phyloP scores from a whole-genome alignment of 352 stramenopile species.

The Phytophthora tubulina region DNA sequence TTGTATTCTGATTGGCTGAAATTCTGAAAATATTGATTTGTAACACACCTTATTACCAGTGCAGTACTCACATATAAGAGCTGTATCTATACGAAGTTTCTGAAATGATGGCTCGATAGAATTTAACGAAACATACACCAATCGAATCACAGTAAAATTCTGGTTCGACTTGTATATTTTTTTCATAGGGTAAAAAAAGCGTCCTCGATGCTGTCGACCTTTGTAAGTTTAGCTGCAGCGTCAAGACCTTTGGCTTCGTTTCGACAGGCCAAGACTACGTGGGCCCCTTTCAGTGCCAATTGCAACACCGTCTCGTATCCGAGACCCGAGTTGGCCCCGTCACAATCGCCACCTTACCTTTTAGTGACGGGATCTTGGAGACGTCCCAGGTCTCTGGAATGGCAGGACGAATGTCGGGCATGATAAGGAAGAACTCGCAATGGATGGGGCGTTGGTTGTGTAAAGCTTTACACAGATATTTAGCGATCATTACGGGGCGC shows the following conservation, averaged over 20 bases:
- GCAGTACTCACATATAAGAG: too few relatives aligned
- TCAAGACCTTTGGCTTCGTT: conserved; percentile 27
- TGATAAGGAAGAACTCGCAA: neutral
- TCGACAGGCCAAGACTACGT: conserved; percentile 49
- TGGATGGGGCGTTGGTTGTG: neutral
- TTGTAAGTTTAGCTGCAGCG: conserved; percentile 37
- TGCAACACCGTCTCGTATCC: conserved; percentile 42
- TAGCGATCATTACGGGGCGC: conserved; percentile 14
- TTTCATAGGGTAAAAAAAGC: too few relatives aligned
- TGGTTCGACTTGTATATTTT: too few relatives aligned
- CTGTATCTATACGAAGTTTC: too few relatives aligned
- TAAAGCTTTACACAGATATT: neutral
- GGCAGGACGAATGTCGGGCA: neutral
- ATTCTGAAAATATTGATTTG: too few relatives aligned
- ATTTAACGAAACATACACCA: too few relatives aligned
- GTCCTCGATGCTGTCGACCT: too few relatives aligned
- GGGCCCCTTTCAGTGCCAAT: conserved; percentile 38
- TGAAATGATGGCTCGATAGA: too few relatives aligned
- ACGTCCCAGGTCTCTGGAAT: conserved; percentile 27
- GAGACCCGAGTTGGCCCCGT: conserved; percentile 49
- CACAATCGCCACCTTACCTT: conserved; percentile 47
- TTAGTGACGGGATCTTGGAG: conserved; percentile 34
- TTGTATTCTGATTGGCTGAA: too few relatives aligned
- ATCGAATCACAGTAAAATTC: too few relatives aligned
- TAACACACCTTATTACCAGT: too few relatives aligned